phyloP scores from a whole-genome alignment of 2,329 filamentous ascomycete genomes.

The Ophiostoma quercus region DNA sequence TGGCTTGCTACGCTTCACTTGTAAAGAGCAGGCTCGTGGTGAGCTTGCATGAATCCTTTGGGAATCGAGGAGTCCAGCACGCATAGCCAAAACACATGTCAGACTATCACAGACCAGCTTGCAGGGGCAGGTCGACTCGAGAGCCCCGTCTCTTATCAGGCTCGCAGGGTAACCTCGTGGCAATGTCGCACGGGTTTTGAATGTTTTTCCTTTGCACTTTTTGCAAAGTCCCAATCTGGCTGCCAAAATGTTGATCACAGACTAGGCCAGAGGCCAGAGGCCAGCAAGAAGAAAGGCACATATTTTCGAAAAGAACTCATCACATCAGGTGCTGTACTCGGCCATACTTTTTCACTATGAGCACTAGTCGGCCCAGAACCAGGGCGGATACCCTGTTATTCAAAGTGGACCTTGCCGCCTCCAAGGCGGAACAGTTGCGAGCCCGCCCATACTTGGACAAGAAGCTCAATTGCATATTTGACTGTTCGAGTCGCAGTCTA shows the following conservation, averaged over 20 bases:
- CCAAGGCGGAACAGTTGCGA: background rate
- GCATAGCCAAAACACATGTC: slow-evolving; percentile 8
- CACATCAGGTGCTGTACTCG: background rate
- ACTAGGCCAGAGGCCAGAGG: background rate
- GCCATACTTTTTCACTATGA: background rate
- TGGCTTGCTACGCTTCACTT: background rate
- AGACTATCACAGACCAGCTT: slow-evolving; percentile 13
- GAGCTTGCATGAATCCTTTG: background rate
- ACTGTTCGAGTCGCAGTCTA: too few species aligned
- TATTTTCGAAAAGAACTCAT: background rate
- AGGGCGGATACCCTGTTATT: background rate
- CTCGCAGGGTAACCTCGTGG: background rate
- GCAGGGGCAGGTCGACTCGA: background rate
- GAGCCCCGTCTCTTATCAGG: background rate
- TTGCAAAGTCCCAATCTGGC: background rate
- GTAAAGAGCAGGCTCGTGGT: background rate
- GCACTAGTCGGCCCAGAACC: background rate
- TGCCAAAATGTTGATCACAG: background rate
- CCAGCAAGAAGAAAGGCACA: background rate
- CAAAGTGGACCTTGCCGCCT: background rate
- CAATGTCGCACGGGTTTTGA: background rate
- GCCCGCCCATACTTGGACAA: background rate
- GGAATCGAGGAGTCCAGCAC: background rate
- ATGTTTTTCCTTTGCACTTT: background rate
- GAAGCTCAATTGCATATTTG: too few species aligned